A percentile compares a stretch with the other conserved stretches of the same genome.
phyloP scores from a whole-genome alignment of 176 grass and related monocot genomes.

The Juncus inflexus region DNA sequence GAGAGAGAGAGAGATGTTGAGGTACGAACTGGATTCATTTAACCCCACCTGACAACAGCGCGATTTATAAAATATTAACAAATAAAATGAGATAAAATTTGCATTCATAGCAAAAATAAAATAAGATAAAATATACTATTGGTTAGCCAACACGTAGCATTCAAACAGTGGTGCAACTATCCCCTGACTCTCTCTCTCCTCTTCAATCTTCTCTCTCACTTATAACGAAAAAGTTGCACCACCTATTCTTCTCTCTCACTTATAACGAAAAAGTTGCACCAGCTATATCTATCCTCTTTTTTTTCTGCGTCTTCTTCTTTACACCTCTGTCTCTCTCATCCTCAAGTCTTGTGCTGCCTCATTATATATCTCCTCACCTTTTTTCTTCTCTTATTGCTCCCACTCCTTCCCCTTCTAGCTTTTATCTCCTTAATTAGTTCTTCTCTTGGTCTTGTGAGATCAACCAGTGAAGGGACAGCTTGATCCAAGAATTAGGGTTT shows the following conservation, averaged over 20 bases:
- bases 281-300: slow-evolving; percentile 17
- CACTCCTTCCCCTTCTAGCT: not conserved
- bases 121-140: slow-evolving; percentile 35
- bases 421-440: slow-evolving; percentile 15
- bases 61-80: not conserved
- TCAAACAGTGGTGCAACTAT: slow-evolving; percentile 88
- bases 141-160: slow-evolving; percentile 91
- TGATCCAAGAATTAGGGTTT: slow-evolving; percentile 15
- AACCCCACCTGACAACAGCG: slow-evolving; percentile 70
- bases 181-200: slow-evolving; percentile 46
- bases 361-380: slow-evolving; percentile 28
- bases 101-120: slow-evolving; percentile 2
- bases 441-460: not conserved
- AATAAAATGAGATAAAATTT: no score
- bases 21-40: slow-evolving; percentile 59
- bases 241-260: slow-evolving; percentile 60
- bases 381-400: slow-evolving; percentile 4
- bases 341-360: slow-evolving; percentile 28
- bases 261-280: slow-evolving; percentile 31
- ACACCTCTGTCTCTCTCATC: slow-evolving; percentile 35
- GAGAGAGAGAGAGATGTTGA: slow-evolving; percentile 52
- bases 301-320: slow-evolving; percentile 17
- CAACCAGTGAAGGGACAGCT: no score
- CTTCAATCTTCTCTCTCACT: slow-evolving; percentile 32
- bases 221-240: slow-evolving; percentile 31